Evolutionary conservation across 2,329 filamentous ascomycete species (phyloP).

Genomic region (Epichloe sp.): DNA sequence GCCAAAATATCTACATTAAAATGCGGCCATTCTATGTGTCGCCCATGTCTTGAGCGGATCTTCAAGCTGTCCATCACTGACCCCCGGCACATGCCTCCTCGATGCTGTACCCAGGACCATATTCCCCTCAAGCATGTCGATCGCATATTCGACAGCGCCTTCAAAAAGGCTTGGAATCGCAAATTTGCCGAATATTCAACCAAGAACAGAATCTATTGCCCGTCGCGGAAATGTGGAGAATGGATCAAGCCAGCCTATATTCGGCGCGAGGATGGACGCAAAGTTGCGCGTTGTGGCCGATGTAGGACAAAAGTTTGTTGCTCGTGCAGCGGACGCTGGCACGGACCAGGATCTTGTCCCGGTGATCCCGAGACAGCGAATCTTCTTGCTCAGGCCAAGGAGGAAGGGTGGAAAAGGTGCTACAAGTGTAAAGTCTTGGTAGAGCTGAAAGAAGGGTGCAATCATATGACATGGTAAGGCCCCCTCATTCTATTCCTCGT

Average conservation of each 20-base stretch:
- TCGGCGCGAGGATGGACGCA: constrained; percentile 42
- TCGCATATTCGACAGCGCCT: constrained; percentile 55
- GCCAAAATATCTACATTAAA: constrained; percentile 56
- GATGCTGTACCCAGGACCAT: constrained; percentile 60
- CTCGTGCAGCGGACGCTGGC: constrained; percentile 61
- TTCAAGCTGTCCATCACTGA: constrained; percentile 68
- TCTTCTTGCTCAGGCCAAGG: constrained; percentile 51
- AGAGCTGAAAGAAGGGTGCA: constrained; percentile 70
- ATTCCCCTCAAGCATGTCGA: constrained; percentile 70
- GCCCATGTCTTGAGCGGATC: constrained; percentile 57
- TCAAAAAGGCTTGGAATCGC: constrained; percentile 69
- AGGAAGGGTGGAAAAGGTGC: constrained; percentile 63
- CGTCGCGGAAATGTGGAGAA: constrained; percentile 56
- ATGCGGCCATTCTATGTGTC: constrained; percentile 74
- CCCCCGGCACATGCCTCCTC: constrained; percentile 71
- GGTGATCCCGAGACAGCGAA: constrained; percentile 52
- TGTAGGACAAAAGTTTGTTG: constrained; percentile 67
- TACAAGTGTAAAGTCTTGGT: constrained; percentile 61
- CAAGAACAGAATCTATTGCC: constrained; percentile 66
- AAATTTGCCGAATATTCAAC: constrained; percentile 68
- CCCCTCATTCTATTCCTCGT: neutral
- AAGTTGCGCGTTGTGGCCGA: constrained; percentile 54
- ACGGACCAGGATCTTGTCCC: constrained; percentile 56
- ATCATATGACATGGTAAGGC: constrained; percentile 74
- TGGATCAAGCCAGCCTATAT: constrained; percentile 68